phyloP scores from a whole-genome alignment of 139 green algal species.

The Yamagishiella unicocca region DNA sequence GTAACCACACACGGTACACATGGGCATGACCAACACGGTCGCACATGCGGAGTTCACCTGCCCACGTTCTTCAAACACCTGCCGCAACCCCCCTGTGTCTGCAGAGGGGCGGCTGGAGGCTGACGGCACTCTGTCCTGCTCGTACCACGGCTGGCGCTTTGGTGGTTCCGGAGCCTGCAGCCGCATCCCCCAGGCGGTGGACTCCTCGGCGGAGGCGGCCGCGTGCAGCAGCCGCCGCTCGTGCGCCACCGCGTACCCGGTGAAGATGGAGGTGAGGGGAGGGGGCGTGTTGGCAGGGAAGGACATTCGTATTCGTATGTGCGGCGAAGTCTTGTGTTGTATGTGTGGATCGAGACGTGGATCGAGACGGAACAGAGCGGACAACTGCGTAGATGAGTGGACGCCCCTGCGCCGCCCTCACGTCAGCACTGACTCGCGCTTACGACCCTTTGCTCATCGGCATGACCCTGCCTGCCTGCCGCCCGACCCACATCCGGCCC shows the following conservation, averaged over 20 bases:
- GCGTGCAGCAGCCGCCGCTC: slow-evolving; percentile 23
- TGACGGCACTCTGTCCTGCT: slow-evolving; percentile 59
- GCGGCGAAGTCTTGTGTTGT: neutral
- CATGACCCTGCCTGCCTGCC: neutral
- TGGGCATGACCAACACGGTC: neutral
- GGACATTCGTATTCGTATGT: neutral
- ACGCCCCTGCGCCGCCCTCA: neutral
- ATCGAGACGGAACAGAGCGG: neutral
- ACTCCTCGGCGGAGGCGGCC: neutral
- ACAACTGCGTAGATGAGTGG: too few species aligned
- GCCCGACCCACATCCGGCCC: too few species aligned
- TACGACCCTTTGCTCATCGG: neutral
- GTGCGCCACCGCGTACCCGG: slow-evolving; percentile 1
- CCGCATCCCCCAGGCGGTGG: slow-evolving; percentile 54
- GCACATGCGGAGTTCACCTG: neutral
- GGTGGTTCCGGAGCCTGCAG: slow-evolving; percentile 45
- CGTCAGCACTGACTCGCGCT: neutral
- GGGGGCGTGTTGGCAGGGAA: neutral
- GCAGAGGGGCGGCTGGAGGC: slow-evolving; percentile 58
- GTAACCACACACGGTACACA: neutral
- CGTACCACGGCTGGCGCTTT: slow-evolving; percentile 59
- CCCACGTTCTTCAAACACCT: too few species aligned
- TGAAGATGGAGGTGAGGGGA: neutral
- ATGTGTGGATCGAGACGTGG: neutral
- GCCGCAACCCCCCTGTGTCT: neutral